phyloP scores from a whole-genome alignment of 2,329 filamentous ascomycete species.

The Macrophomina phaseolina region DNA sequence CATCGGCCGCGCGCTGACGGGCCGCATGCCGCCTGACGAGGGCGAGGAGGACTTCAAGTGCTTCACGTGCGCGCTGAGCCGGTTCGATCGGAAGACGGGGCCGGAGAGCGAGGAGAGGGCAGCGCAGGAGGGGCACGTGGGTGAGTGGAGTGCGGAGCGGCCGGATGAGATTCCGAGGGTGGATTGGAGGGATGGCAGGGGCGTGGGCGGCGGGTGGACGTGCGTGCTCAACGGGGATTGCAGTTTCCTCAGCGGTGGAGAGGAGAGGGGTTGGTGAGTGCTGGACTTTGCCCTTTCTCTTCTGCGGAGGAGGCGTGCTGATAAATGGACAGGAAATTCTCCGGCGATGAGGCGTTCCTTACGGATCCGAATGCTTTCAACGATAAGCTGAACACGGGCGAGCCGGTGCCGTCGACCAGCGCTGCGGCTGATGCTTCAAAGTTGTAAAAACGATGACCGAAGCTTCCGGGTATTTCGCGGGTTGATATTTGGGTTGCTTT shows the following conservation, averaged over 20 bases:
- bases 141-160: conserved; percentile 37
- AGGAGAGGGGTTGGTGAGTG: conserved; percentile 83
- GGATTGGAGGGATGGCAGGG: conserved; percentile 64
- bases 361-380: conserved; percentile 46
- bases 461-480: not conserved
- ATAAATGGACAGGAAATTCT: conserved; percentile 53
- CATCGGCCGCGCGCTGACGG: conserved; percentile 81
- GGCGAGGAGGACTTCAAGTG: conserved; percentile 81
- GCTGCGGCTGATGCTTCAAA: conserved; percentile 21
- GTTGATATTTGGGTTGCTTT: not conserved
- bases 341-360: conserved; percentile 64
- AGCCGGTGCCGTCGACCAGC: conserved; percentile 19
- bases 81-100: conserved; percentile 58
- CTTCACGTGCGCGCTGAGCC: conserved; percentile 81
- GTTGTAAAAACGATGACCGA: not conserved
- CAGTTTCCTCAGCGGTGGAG: conserved; percentile 76
- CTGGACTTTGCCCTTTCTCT: not conserved
- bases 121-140: conserved; percentile 28
- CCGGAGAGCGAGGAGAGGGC: conserved; percentile 27
- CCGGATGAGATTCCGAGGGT: conserved; percentile 48
- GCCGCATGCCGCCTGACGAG: conserved; percentile 72
- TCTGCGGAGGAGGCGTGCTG: not conserved
- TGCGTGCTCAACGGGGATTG: conserved; percentile 85
- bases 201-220: conserved; percentile 78
- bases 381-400: conserved; percentile 33